Evolutionary conservation across 768 basidiomycete species (phyloP), one percentile per base, ranked within the genome.

Genomic region (Clitopilus hobsonii): DNA sequence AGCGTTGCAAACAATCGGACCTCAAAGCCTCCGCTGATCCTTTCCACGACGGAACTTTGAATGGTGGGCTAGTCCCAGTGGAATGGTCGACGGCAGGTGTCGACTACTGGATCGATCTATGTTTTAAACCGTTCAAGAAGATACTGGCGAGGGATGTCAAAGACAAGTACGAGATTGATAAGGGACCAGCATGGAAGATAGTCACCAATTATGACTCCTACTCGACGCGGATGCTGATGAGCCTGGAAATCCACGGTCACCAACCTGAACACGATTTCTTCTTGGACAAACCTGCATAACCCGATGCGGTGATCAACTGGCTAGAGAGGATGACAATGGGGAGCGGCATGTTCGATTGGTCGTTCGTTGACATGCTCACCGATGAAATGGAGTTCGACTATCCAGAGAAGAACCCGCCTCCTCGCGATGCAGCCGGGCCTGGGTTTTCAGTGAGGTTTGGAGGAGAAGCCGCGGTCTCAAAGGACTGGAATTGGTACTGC

Each of bases 361-460:
- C 65, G 14, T 59, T 76, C 38, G 58, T 68, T 1, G 74, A 76
- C 57, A 57, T 63, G 0, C 65, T 76, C n/a, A 56, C 75, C 20
- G 65, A 57, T 3, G 52, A 60, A 3, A 25, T 74, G 18, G 62
- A 61, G 2, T 72, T 71, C 24, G 54, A 55, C 27, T 51, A 20
- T 23, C 41, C 29, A 18, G 58, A 16, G n/a, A n/a, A n/a, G n/a
- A n/a, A n/a, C n/a, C n/a, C n/a, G n/a, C n/a, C n/a, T n/a, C n/a
- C n/a, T n/a, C n/a, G n/a, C n/a, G n/a, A n/a, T n/a, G n/a, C n/a
- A n/a, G n/a, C n/a, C n/a, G n/a, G n/a, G n/a, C n/a, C n/a, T 63
- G 63, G 63, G 55, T 45, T 29, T 62, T 67, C 38, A 65, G 71
- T 38, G 60, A 66, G 18, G 18, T 26, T 11, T 20, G 22, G 30